A percentile compares a stretch with the other conserved stretches of the same genome.
Conservation (phyloP, 2,329 filamentous ascomycete genomes). For the Rhexocercosporidium sp. region DNA sequence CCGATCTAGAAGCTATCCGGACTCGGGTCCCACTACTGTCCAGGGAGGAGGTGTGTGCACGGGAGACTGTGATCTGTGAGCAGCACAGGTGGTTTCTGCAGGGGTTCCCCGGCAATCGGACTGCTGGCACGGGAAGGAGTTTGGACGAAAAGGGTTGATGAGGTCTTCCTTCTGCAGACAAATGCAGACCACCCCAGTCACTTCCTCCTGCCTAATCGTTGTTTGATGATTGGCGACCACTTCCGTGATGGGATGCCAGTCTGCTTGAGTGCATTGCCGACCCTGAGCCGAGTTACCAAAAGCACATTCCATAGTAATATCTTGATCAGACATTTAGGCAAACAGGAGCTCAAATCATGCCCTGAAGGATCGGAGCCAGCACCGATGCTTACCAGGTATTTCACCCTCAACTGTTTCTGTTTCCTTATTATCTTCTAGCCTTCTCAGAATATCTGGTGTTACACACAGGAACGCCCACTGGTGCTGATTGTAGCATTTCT, state of each 20-base stretch:
- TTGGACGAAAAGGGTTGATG: background rate
- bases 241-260: background rate
- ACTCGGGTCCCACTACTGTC: background rate
- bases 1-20: conserved; percentile 1
- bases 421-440: no score
- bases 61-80: background rate
- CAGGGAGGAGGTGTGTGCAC: background rate
- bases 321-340: background rate
- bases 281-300: background rate
- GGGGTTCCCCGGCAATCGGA: background rate
- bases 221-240: background rate
- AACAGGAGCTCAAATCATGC: no score
- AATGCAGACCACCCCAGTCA: background rate
- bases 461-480: no score
- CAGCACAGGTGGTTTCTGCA: background rate
- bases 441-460: no score
- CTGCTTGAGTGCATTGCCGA: background rate
- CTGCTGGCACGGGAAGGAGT: background rate
- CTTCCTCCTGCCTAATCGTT: background rate
- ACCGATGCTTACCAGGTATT: no score
- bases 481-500: no score
- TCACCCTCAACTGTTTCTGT: no score
- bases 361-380: no score
- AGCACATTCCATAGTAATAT: background rate
- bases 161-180: background rate